Evolutionary conservation across 2,329 filamentous ascomycete genomes (phyloP), one percentile per base, ranked within the genome.

Genomic region (Westerdykella aurantiaca): DNA sequence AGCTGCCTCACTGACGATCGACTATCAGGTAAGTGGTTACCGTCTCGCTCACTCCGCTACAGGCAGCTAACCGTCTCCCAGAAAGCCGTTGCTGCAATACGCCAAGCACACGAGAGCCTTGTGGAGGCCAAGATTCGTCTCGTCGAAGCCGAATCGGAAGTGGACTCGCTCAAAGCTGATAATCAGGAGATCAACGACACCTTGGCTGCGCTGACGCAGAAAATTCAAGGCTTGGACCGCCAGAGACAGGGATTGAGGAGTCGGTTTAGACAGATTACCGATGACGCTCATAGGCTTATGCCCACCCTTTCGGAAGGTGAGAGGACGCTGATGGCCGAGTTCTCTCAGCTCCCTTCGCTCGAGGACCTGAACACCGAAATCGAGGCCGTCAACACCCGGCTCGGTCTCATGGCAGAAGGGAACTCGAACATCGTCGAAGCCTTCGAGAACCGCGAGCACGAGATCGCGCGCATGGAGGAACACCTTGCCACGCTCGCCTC

Each of bases 131-230:
- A 86, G 52, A 75, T 96, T 37, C 75, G 81, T 48, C 70, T 79
- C 0, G 78, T 94, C 23, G 93, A 98, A 71, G 90, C 88, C 1
- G 66, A 74, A n/a, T 96, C 89, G 0, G 93, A 98, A 57, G 67
- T 85, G 2, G 74, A 80, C 37, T 78, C 79, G 5, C 72, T 96
- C n/a, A 78, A 80, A 55, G 71, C 72, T 13, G 82, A 82, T 45
- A 88, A 88, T 42, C 23, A 48, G 40, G 31, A 53, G 1, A 56
- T 66, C 11, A 21, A 56, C 1, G 34, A 52, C 64, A 72, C 22
- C 64, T 68, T 43, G 57, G 68, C 48, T 55, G 56, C 34, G 31
- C 52, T 59, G 46, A 37, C 53, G 40, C 17, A 34, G 1, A 23
- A 47, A 18, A 46, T 63, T 17, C 33, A 47, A 6, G 38, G 52